Conservation (phyloP, 306 rosid genomes). For the Cajanus cajan region DNA sequence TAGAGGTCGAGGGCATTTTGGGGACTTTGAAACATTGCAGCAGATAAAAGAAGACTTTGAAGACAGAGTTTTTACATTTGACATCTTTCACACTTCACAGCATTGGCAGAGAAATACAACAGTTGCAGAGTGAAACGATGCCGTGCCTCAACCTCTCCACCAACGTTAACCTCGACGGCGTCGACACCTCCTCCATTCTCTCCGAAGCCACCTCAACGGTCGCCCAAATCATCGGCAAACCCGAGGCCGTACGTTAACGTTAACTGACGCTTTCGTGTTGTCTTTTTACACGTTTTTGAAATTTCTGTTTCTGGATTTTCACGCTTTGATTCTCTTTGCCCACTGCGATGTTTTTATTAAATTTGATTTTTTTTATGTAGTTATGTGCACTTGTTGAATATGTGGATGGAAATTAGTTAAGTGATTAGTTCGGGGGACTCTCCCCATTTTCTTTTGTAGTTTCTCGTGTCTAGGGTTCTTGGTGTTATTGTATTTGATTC, state of each 20-base stretch:
- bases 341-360: neutral
- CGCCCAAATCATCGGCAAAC: constrained; percentile 63
- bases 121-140: constrained; percentile 42
- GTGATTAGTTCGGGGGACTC: neutral
- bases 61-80: neutral
- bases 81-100: neutral
- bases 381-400: neutral
- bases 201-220: constrained; percentile 81
- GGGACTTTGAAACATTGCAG: neutral
- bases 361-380: neutral
- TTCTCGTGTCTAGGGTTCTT: neutral
- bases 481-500: neutral
- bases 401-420: neutral
- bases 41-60: neutral
- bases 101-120: neutral
- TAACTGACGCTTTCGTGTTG: neutral
- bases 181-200: constrained; percentile 77
- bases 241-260: constrained; percentile 60
- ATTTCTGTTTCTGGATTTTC: neutral
- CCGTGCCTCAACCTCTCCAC: constrained; percentile 83
- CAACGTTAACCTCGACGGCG: constrained; percentile 65
- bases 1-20: neutral
- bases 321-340: neutral
- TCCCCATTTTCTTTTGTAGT: neutral
- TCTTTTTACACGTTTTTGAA: neutral